Conservation (phyloP, 495 filamentous ascomycete genomes). For the Pyrenopolyporus hunteri region DNA sequence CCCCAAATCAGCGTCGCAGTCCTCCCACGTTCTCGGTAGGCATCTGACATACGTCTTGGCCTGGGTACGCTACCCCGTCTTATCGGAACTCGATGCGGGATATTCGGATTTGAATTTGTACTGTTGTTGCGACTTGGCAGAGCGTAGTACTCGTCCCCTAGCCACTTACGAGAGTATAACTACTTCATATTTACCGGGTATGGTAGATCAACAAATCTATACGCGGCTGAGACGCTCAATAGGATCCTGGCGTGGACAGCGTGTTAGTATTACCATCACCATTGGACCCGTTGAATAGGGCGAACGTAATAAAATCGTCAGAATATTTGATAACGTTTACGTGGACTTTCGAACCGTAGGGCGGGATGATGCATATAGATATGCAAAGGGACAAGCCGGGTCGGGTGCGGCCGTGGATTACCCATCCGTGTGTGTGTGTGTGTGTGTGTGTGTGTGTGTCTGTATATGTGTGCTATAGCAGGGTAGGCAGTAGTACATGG, state of each 20-base stretch:
- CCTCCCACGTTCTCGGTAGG: constrained; percentile 19
- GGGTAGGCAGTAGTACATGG: no score
- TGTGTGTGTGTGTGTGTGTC: background rate
- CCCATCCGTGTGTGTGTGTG: background rate
- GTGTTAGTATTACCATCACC: no score
- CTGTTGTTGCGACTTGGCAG: no score
- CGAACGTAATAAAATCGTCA: constrained; percentile 18
- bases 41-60: constrained; percentile 5
- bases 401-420: constrained; percentile 10
- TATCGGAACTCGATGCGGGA: constrained; percentile 9
- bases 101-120: no score
- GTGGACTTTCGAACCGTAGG: constrained; percentile 11
- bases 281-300: no score
- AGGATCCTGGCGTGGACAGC: no score
- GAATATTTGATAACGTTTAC: constrained; percentile 27
- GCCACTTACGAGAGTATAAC: no score
- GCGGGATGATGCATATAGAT: constrained; percentile 26
- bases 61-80: constrained; percentile 1
- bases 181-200: no score
- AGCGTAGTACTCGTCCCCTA: no score
- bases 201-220: no score
- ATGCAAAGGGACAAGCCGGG: constrained; percentile 14
- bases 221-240: no score
- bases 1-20: constrained; percentile 16
- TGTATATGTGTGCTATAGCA: background rate